Evolutionary conservation across 208 protist species (phyloP).

Genomic region (Leptomonas pyrrhocoris): DNA sequence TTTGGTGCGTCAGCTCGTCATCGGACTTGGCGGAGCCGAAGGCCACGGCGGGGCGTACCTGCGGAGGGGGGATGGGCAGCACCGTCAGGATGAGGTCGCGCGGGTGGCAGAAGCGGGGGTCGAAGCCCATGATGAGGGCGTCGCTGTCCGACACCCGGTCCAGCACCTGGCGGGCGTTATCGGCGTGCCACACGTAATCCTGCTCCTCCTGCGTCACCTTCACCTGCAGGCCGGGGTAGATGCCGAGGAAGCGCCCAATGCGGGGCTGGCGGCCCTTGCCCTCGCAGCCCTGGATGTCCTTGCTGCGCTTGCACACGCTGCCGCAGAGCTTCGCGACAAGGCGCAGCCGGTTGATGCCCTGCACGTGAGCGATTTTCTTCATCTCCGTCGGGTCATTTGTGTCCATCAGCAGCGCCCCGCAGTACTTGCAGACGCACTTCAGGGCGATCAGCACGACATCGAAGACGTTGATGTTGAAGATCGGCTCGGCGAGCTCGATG

Average conservation of each 20-base stretch:
- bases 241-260: slow-evolving; percentile 67
- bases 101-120: slow-evolving; percentile 77
- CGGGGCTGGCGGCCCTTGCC: slow-evolving; percentile 84
- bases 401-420: slow-evolving; percentile 91
- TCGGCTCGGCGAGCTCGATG: slow-evolving; percentile 96
- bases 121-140: slow-evolving; percentile 75
- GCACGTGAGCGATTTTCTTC: slow-evolving; percentile 58
- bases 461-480: slow-evolving; percentile 98
- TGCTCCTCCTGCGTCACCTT: slow-evolving; percentile 78
- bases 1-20: slow-evolving; percentile 98
- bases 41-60: slow-evolving; percentile 97
- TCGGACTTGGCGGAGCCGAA: slow-evolving; percentile 88
- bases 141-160: slow-evolving; percentile 75
- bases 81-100: slow-evolving; percentile 94
- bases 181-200: slow-evolving; percentile 73
- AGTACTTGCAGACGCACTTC: slow-evolving; percentile 97
- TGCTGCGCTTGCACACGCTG: slow-evolving; percentile 59
- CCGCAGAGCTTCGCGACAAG: slow-evolving; percentile 73
- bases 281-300: slow-evolving; percentile 57
- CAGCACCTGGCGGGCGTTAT: slow-evolving; percentile 76
- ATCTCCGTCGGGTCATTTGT: slow-evolving; percentile 42
- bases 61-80: slow-evolving; percentile 97
- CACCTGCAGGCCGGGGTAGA: slow-evolving; percentile 80
- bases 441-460: slow-evolving; percentile 94
- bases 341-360: slow-evolving; percentile 75